Evolutionary conservation across 192 early-diverging fungal genomes (phyloP), one percentile per base, ranked within the genome.

Genomic region (Podila epigama): DNA sequence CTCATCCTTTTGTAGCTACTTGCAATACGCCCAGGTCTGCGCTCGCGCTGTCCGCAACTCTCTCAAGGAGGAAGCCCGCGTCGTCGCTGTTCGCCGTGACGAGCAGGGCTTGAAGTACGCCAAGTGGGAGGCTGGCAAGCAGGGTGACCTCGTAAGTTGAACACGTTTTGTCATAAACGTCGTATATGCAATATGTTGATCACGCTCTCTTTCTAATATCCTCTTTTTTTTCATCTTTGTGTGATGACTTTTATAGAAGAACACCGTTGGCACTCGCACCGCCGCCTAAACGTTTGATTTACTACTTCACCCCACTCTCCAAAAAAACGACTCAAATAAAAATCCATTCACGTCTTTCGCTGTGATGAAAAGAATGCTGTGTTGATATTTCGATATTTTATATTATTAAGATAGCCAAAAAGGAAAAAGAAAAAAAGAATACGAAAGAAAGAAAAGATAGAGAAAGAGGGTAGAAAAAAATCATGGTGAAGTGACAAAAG

Each of bases 1-100:
- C n/a, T 60, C 57, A 9, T 16, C 18, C 3, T 51, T 39, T 16
- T 33, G 54, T 64, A 94, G 95, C 73, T 96, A 96, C 85, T 84
- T 96, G 66, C 89, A 93, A 80, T 94, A 92, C 84, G 82, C 88
- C 66, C 90, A 93, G 83, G 87, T 94, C 71, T 87, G 90, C 72
- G 91, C 95, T 61, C 82, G 85, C 50, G 89, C 91, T 61, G 86
- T 95, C 61, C 91, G 95, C 69, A 91, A 90, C 85, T 84, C 90
- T n/a, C 83, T 96, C 70, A 94, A 93, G 88, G 89, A 87, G 28
- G 91, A 94, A 54, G 75, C 83, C 50, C 88, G 88, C 69, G 66
- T 86, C 51, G 68, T 78, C 36, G 92, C 91, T 62, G 58, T 89
- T 79, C 88, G 88, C 79, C 88, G 93, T 58, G 89, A 96, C 65